Base-by-base conservation (phyloP, 2,329 filamentous ascomycete genomes). In the Sphaerulina populicola region DNA sequence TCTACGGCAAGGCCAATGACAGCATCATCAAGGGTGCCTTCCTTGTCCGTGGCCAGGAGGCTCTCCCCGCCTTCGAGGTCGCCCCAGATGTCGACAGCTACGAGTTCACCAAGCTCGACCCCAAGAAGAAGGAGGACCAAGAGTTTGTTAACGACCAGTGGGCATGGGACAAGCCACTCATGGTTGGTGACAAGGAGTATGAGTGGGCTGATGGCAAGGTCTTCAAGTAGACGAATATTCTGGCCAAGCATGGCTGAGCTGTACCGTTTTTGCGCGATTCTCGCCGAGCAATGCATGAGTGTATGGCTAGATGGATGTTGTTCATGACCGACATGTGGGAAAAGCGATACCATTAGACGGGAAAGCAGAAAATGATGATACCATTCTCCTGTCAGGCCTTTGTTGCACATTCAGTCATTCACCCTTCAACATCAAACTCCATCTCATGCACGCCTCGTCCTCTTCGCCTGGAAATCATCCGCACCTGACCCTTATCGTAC, bases 1-100 rank as follows among this genome's bases (percentile, higher is more conserved):
- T 98, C 62, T 98, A 86, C 72, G 93, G 93, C 68, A 73, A 78
- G 71, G 83, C 82, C 81, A 89, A 95, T 76, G 81, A 90, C 78
- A 94, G 86, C 57, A 75, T 95, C 70, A 88, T 98, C 69, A 79
- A 86, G 72, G 93, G 93, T 77, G 93, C 88, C 60, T 97, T 96
- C 75, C 75, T 98, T 71, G 80, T 96, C 77, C 91, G 93, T 69
- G 93, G 93, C 63, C 83, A 97, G 71, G 88, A 98, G 23, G 81
- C 79, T 71, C 65, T 78, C 47, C 86, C 88, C 56, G 93, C 89
- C 66, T 96, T 98, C 72, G 88, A 97, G 65, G 93, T 98, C 66
- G 93, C 91, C 69, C 93, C 93, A 66, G 93, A 98, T 76, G 89
- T 80, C 73, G 93, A 98, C 82, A 91, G 86, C 77, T 98, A 97